Base-by-base conservation (phyloP, 805 yeast genomes). In the Ogataea populi-albae region DNA sequence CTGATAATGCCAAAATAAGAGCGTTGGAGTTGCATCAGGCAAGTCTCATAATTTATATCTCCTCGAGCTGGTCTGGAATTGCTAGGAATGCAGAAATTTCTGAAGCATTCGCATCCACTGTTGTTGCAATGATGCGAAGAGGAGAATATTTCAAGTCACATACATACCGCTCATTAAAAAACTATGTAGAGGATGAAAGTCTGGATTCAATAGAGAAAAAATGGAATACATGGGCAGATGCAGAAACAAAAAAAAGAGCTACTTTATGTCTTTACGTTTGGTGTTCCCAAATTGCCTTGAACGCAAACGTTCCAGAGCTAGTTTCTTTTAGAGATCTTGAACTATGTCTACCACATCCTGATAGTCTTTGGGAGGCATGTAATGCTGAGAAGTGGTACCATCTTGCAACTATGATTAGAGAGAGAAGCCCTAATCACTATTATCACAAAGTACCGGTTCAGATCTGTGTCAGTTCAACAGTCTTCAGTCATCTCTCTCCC, bases 1-100 rank as follows among this genome's bases (percentile, higher is more conserved):
- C 12, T 12, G 27, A 31, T 12, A 36, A 26, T 10, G n/a, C 17
- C 4, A 17, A 32, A 23, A 36, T 36, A 16, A 21, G 39, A 23
- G 12, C 11, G 11, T 23, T 36, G n/a, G 35, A 36, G 7, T 25
- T 36, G 8, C 40, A 36, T 18, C 40, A 36, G 15, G 40, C 40
- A 3, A 36, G 29, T 27, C 29, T 26, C 10, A 36, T 36, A 16
- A 17, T 36, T 8, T 36, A 36, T 23, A 31, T 36, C 7, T 14
- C 35, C 3, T 21, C 26, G 4, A 36, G 40, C 28, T 36, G 40
- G 40, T 36, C 40, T n/a, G 40, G 40, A n/a, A 26, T 36, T n/a
- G 26, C 40, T n/a, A 17, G 40, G 15, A 30, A 19, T 31, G 40
- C 40, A 3, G 40, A 36, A 17, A 31, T 36, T 5, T 25, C 40